A percentile compares a stretch with the other conserved stretches of the same genome.
Evolutionary conservation across 192 early-diverging fungal genomes (phyloP).

Genomic region (Coemansia sp.): DNA sequence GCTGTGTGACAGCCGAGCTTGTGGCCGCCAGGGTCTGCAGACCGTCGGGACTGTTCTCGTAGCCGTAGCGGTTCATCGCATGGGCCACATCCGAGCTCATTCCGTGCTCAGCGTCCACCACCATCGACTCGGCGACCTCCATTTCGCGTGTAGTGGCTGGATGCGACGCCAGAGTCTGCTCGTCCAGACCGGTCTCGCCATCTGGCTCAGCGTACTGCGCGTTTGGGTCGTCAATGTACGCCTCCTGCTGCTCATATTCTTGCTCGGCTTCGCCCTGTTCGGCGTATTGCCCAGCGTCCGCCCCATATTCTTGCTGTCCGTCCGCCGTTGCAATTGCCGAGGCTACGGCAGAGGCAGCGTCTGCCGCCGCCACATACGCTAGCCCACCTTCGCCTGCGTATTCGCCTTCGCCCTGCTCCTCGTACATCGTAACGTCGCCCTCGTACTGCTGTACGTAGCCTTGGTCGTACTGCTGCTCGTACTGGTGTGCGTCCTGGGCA

Average conservation of each 20-base stretch:
- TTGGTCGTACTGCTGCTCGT: conserved; percentile 34
- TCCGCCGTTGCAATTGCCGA: conserved; percentile 19
- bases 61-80: conserved; percentile 45
- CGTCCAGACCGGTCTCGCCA: conserved; percentile 23
- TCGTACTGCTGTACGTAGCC: conserved; percentile 42
- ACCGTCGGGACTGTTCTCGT: conserved; percentile 37
- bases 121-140: conserved; percentile 41
- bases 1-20: conserved; percentile 46
- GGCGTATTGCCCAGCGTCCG: not conserved
- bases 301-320: conserved; percentile 7
- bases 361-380: conserved; percentile 23
- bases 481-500: conserved; percentile 14
- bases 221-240: conserved; percentile 29
- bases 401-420: conserved; percentile 34
- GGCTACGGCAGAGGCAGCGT: conserved; percentile 26
- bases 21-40: conserved; percentile 53
- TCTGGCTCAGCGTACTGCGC: conserved; percentile 33
- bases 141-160: conserved; percentile 47
- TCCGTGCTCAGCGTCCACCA: conserved; percentile 28
- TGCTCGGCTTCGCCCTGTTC: conserved; percentile 17
- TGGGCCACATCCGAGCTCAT: conserved; percentile 37
- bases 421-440: conserved; percentile 31
- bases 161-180: conserved; percentile 50
- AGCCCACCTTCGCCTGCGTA: conserved; percentile 29
- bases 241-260: conserved; percentile 38